These are phyloP conservation scores for Aspergillaceae sp. DNA, from an alignment of 2,329 filamentous ascomycete genomes.

Conservation along the genomic window DNA sequence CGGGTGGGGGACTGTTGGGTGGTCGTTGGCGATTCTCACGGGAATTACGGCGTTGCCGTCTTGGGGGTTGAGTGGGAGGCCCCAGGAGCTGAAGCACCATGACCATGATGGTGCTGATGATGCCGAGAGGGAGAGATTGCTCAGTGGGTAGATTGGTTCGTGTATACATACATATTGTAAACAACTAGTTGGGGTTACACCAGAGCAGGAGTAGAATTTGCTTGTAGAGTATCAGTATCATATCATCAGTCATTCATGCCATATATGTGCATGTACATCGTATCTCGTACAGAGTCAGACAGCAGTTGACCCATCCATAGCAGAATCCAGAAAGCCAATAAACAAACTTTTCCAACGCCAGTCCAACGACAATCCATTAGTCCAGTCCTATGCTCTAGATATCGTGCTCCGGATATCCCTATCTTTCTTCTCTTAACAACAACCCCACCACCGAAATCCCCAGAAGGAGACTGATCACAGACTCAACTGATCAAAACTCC, in stretches of 20 bases:
- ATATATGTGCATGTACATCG: too few species aligned
- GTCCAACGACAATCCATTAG: too few species aligned
- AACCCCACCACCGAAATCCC: slow-evolving; percentile 1
- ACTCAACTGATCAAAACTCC: slow-evolving; percentile 43
- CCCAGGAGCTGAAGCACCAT: too few species aligned
- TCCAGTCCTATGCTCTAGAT: too few species aligned
- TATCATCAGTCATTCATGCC: too few species aligned
- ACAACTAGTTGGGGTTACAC: not conserved
- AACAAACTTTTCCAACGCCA: too few species aligned
- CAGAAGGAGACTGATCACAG: slow-evolving; percentile 22
- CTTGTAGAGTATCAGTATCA: too few species aligned
- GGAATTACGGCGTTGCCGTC: slow-evolving; percentile 20
- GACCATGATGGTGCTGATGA: too few species aligned
- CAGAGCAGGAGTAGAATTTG: slow-evolving; percentile 2
- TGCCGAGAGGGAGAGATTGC: not conserved
- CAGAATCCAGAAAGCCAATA: too few species aligned
- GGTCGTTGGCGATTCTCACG: slow-evolving; percentile 20
- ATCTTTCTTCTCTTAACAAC: not conserved
- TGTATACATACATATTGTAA: not conserved
- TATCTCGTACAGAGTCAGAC: too few species aligned
- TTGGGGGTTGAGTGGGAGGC: slow-evolving; percentile 10
- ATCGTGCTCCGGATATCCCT: too few species aligned
- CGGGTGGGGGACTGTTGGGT: slow-evolving; percentile 25
- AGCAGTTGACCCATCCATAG: too few species aligned
- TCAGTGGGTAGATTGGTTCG: not conserved